These are phyloP conservation scores for Penicillium longicatenatum DNA, from an alignment of 495 filamentous ascomycete genomes.

Conservation along the genomic window DNA sequence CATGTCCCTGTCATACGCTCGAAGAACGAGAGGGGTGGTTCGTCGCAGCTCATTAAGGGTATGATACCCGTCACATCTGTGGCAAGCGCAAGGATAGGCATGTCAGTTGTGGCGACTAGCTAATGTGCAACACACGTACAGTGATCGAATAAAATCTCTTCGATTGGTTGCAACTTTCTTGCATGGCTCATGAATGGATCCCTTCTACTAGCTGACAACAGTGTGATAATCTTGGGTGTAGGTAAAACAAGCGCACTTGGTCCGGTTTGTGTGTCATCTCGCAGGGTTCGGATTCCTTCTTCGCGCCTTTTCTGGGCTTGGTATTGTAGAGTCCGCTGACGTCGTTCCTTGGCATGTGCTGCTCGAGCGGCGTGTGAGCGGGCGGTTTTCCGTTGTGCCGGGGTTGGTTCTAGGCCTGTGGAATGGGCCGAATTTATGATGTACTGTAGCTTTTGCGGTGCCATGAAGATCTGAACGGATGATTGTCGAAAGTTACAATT, in stretches of 20 bases:
- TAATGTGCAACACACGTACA: constrained; percentile 3
- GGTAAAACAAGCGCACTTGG: background rate
- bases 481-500: background rate
- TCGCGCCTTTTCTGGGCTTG: constrained; percentile 19
- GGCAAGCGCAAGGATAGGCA: background rate
- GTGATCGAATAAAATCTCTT: constrained; percentile 19
- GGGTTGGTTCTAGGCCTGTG: constrained; percentile 30
- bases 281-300: background rate
- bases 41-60: constrained; percentile 24
- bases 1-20: constrained; percentile 13
- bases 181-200: constrained; percentile 20
- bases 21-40: constrained; percentile 8
- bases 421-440: background rate
- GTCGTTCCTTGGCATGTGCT: constrained; percentile 22
- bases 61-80: constrained; percentile 17
- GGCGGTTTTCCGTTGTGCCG: constrained; percentile 24
- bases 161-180: constrained; percentile 10
- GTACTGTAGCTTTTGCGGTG: constrained; percentile 5
- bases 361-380: constrained; percentile 28
- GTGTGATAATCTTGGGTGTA: background rate
- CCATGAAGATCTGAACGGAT: constrained; percentile 2
- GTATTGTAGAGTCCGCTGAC: constrained; percentile 23
- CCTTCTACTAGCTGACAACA: constrained; percentile 8
- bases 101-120: background rate
- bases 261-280: background rate